Base-by-base conservation (phyloP, 345 rosid genomes). In the Odontarrhena argentea region DNA sequence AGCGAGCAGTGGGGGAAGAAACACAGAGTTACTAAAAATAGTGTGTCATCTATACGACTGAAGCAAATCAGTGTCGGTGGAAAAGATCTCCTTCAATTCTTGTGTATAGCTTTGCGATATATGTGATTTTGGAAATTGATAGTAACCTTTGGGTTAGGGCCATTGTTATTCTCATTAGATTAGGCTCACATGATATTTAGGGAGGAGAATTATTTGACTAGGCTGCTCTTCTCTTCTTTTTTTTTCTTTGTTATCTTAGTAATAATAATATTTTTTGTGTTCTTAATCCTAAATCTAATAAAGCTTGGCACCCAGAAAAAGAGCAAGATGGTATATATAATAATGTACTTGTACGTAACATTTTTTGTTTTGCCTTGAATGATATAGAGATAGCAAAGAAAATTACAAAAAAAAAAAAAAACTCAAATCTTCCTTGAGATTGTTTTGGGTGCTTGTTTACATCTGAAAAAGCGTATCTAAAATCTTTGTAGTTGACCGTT, bases 41-140 rank as follows among this genome's bases (percentile, higher is more conserved):
- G 73, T 50, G 59, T 49, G 7, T 37, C 28, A 63, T 63, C 64
- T 42, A 55, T 38, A 71, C 7, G 56, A 28, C 58, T n/a, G 26
- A 65, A 28, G 38, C 65, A 56, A 24, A 63, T 7, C 49, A 26
- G 36, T n/a, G 28, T 56, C 14, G 25, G 42, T 26, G 34, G 52
- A 60, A 60, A 42, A 52, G 44, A 28, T 55, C 62, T 36, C 34
- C 12, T 38, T 42, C 50, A 51, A 46, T 73, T 66, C 51, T 65
- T 73, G 70, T 73, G 71, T 65, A 73, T 65, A 65, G 67, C 61
- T 50, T 66, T 65, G 61, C 61, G 60, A 59, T 67, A 65, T 51
- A 73, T 73, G 60, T 50, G 67, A 73, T 65, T 65, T 67, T 66
- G 71, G 60, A 58, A 64, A 13, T 49, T 65, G 32, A 51, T 37